phyloP scores from a whole-genome alignment of 306 rosid species.

The Senna siamea region DNA sequence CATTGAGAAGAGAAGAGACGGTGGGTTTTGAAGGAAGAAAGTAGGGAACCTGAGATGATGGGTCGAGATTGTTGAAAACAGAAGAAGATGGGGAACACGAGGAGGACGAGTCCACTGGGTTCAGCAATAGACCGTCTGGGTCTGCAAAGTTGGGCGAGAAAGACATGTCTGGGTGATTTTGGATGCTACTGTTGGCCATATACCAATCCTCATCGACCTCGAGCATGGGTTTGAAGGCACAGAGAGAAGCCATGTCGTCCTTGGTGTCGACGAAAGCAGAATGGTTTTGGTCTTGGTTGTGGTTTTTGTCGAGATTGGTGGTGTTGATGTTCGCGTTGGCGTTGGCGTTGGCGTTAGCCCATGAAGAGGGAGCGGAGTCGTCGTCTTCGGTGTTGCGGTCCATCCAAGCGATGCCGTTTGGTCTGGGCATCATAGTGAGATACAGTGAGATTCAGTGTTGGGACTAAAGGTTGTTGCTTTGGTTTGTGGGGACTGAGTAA shows the following conservation, averaged over 20 bases:
- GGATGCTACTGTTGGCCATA: conserved; percentile 45
- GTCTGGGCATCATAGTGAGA: conserved; percentile 52
- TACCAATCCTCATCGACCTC: conserved; percentile 74
- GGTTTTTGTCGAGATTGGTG: too few relatives aligned
- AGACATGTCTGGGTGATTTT: conserved; percentile 41
- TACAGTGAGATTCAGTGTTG: too few relatives aligned
- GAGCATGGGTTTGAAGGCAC: conserved; percentile 70
- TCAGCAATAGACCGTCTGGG: conserved; percentile 51
- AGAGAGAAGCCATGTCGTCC: conserved; percentile 52
- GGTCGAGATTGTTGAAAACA: conserved; percentile 64
- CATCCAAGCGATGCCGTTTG: conserved; percentile 57
- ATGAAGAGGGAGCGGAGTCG: conserved; percentile 48
- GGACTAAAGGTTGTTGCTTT: too few relatives aligned
- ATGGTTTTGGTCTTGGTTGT: neutral
- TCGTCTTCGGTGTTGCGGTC: conserved; percentile 51
- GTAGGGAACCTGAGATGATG: conserved; percentile 64
- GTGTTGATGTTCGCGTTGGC: too few relatives aligned
- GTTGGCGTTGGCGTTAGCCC: conserved; percentile 51
- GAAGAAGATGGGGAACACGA: conserved; percentile 75
- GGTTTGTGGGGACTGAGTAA: neutral
- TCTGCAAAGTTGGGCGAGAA: conserved; percentile 53
- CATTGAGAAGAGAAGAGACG: too few relatives aligned
- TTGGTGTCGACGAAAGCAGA: conserved; percentile 34
- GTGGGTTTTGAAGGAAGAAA: conserved; percentile 63
- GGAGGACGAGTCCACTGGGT: conserved; percentile 69